Evolutionary conservation across 306 rosid genomes (phyloP).

Genomic region (Geum urbanum): DNA sequence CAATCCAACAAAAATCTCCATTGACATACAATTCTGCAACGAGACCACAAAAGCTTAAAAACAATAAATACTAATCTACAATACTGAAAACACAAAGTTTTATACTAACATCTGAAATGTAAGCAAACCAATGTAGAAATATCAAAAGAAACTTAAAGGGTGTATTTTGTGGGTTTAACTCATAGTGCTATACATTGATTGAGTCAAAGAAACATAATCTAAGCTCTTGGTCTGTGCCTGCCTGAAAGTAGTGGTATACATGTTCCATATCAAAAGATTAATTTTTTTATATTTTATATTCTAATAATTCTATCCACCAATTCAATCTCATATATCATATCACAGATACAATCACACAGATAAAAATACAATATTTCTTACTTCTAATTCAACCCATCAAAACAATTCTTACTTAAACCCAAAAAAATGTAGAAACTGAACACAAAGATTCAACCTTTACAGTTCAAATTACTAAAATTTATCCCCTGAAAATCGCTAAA

Average conservation of each 20-base stretch:
- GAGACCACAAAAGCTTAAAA: background rate
- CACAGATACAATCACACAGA: background rate
- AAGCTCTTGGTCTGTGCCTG: background rate
- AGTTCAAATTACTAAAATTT: slow-evolving; percentile 2
- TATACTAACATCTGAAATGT: background rate
- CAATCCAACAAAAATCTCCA: slow-evolving; percentile 17
- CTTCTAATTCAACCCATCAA: background rate
- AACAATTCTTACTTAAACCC: background rate
- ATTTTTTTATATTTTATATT: background rate
- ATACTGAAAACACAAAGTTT: background rate
- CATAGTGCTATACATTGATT: background rate
- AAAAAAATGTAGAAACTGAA: slow-evolving; percentile 7
- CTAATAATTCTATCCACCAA: background rate
- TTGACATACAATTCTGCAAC: slow-evolving; percentile 12
- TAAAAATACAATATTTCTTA: background rate
- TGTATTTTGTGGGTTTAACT: background rate
- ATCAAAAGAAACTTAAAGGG: background rate
- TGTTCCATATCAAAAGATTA: background rate
- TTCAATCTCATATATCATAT: background rate
- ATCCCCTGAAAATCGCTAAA: background rate
- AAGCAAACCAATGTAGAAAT: background rate
- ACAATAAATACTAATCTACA: background rate
- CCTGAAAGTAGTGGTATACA: background rate
- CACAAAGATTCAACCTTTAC: slow-evolving; percentile 6
- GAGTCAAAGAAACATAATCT: background rate